These are phyloP conservation scores for Monilinia aucupariae DNA, from an alignment of 2,329 filamentous ascomycete species.

Conservation along the genomic window DNA sequence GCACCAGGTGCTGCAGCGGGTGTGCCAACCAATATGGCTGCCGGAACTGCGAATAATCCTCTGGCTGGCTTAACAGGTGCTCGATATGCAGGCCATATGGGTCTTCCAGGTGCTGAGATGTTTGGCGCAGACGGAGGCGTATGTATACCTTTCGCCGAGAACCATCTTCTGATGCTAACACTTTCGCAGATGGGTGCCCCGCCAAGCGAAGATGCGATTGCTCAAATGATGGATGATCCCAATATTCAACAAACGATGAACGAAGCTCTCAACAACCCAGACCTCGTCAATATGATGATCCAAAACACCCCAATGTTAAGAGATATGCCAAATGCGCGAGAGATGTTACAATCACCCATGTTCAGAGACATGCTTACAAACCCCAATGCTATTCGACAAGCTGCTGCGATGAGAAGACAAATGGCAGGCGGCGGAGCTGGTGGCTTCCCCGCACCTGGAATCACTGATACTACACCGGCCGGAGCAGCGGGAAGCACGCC, in stretches of 20 bases:
- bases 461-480: slow-evolving; percentile 74
- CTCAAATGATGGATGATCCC: slow-evolving; percentile 82
- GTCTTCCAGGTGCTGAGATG: slow-evolving; percentile 77
- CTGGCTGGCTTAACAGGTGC: slow-evolving; percentile 88
- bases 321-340: slow-evolving; percentile 65
- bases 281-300: slow-evolving; percentile 91
- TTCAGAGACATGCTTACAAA: slow-evolving; percentile 92
- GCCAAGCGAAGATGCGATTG: slow-evolving; percentile 72
- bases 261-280: slow-evolving; percentile 92
- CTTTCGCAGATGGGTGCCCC: slow-evolving; percentile 76
- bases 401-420: slow-evolving; percentile 75
- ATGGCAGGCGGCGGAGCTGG: slow-evolving; percentile 49
- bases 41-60: slow-evolving; percentile 80
- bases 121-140: slow-evolving; percentile 94
- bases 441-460: slow-evolving; percentile 83
- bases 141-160: slow-evolving; percentile 41
- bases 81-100: slow-evolving; percentile 85
- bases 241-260: slow-evolving; percentile 83
- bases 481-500: slow-evolving; percentile 35
- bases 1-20: slow-evolving; percentile 47
- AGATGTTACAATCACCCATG: slow-evolving; percentile 81
- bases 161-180: slow-evolving; percentile 24
- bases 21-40: slow-evolving; percentile 71
- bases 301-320: slow-evolving; percentile 80
- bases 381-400: slow-evolving; percentile 75